Evolutionary conservation across 441 rosid genomes (phyloP), one percentile per base, ranked within the genome.

Genomic region (Geranium incanum): DNA sequence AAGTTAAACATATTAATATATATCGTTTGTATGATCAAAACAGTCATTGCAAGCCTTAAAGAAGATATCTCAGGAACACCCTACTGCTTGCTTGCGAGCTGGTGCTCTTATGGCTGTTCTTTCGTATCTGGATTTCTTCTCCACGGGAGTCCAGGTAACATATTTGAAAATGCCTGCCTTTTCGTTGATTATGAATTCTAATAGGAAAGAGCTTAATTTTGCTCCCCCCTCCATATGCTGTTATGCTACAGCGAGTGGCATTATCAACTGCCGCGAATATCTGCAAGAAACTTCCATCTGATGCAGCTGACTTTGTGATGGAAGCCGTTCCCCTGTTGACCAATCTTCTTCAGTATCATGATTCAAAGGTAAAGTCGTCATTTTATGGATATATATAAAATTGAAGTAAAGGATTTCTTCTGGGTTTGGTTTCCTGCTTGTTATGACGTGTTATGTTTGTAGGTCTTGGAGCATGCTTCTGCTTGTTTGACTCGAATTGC

Each of bases 21-120:
- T 68, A 11, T 68, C 69, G 68, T 80, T 77, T 66, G 66, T 68
- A 0, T 70, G 28, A 39, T 70, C 63, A 67, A 36, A 76, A 82
- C 87, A 95, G 98, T 93, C 97, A 67, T 75, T 95, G 78, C 99
- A 95, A 89, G 99, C 98, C 28, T 82, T 95, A 68, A 95, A 95
- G 84, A 95, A 95, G 90, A 95, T 95, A 83, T 95, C 99, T 69
- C 99, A 89, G 83, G 99, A 95, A 78, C 99, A 95, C 71, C 99
- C 98, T 37, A 95, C 99, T 76, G 96, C 98, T 12, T 95, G 99
- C 80, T 76, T 95, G 77, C 88, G 99, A 71, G 99, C 97, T 45
- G 99, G 99, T 76, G 98, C 99, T 73, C 95, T 95, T 52, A 95
- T 95, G 99, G 99, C 99, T 0, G 99, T 95, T 78, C 98, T 95